Evolutionary conservation across 2,329 filamentous ascomycete genomes (phyloP), one percentile per base, ranked within the genome.

Genomic region (Colletotrichum sojae): DNA sequence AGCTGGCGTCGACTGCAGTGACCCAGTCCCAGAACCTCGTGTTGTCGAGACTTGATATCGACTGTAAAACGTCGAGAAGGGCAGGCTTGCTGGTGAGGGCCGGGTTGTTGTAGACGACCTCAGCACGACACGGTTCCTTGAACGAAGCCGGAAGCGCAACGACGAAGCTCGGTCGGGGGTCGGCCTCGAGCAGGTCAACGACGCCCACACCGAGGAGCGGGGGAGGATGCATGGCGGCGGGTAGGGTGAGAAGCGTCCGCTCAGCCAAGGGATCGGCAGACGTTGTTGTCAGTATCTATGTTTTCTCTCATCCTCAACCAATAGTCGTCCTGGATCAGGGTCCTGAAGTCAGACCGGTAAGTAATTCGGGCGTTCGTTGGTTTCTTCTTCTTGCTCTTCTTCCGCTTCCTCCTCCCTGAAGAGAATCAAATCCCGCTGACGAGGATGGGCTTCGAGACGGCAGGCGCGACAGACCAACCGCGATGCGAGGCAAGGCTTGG

Each of bases 161-260:
- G 63, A 83, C 75, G 52, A 84, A 84, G 51, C 80, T 80, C 60
- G 82, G 81, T 62, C 82, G 78, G 36, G 80, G 80, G 67, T 84
- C 82, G 69, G 76, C 78, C 68, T 80, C 76, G 71, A 83, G 77
- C 13, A 84, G 77, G 72, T 83, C 80, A 67, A 80, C 73, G 59
- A 82, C 76, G 73, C 78, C 78, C 67, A 80, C 63, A 55, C 67
- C 63, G 58, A 67, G 63, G 31, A 70, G 67, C 55, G 70, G 70
- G 55, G 63, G 70, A 57, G 70, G 70, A 60, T 71, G 56, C 70
- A 71, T 71, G 59, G 18, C 56, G 56, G 56, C 49, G 46, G 43
- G 36, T 36, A 62, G 45, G 55, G 39, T 59, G 25, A 46, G 61
- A 60, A 56, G 49, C 51, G 43, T 67, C 67, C 67, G 56, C 67